Evolutionary conservation across 1,284 basidiomycete species (phyloP), one percentile per base, ranked within the genome.

Genomic region (Paramarasmius palmivorus): DNA sequence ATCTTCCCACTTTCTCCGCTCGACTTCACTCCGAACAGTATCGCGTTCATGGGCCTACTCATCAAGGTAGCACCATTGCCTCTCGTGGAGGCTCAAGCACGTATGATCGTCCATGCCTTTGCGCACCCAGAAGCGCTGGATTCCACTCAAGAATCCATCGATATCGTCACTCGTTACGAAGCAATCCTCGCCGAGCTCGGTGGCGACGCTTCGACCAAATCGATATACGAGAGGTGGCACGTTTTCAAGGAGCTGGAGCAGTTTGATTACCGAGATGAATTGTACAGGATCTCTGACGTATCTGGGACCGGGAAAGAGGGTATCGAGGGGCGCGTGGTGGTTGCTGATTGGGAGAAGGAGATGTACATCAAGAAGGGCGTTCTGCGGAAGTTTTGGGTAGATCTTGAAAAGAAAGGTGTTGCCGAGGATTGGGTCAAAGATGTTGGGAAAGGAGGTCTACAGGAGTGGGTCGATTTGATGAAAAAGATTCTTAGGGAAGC

Each of bases 1-100:
- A 60, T 90, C 15, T 88, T 85, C 63, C 88, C 90, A 0, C 71
- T 92, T 22, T 74, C 82, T 12, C 76, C 77, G 32, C 61, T 67
- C 15, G 60, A 64, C 14, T 81, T 77, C 57, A 82, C 83, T 2
- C 29, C 12, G 12, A 66, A 74, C 1, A 78, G 76, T 9, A 63
- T 90, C 26, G 84, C 81, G 3, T 90, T 92, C 66, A 70, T 89
- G 49, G 82, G 86, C 1, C 76, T 91, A 3, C 76, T 75, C 0
- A 67, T 75, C 22, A 71, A 70, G 25, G 78, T 88, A 20, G 75
- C 73, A 0, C 89, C 88, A 1, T 75, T 91, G 48, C 86, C 87
- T 1, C 60, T 88, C 0, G 73, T 83, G 40, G 88, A 92, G 64
- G 82, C 80, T 0, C 89, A 92, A 66, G 83, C 84, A 3, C 77